These are phyloP conservation scores for Dianthus caryophyllus DNA, from an alignment of 148 eudicot genomes.

Conservation along the genomic window DNA sequence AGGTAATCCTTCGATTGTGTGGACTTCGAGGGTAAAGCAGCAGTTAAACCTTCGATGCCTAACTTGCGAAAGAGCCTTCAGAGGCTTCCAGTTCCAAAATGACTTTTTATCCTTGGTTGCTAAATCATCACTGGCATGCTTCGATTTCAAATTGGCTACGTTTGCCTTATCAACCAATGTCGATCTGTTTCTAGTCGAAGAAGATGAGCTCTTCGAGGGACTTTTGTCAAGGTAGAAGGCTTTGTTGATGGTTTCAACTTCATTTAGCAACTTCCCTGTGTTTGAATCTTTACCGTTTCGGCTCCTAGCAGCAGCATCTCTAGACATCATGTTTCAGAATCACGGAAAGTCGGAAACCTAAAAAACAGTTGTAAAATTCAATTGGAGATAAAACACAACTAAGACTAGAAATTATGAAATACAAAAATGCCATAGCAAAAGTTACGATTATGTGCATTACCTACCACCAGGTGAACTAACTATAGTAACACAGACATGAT, in stretches of 20 bases:
- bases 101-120: slow-evolving; percentile 72
- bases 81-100: slow-evolving; percentile 84
- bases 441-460: background rate
- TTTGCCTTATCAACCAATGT: slow-evolving; percentile 41
- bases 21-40: slow-evolving; percentile 80
- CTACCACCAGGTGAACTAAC: background rate
- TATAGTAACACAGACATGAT: background rate
- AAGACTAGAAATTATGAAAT: background rate
- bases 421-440: background rate
- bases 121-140: slow-evolving; percentile 36
- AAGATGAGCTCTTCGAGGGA: slow-evolving; percentile 37
- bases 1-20: slow-evolving; percentile 66
- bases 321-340: slow-evolving; percentile 33
- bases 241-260: slow-evolving; percentile 63
- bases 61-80: slow-evolving; percentile 65
- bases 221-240: slow-evolving; percentile 54
- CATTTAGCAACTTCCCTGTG: slow-evolving; percentile 50
- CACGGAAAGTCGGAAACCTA: slow-evolving; percentile 18
- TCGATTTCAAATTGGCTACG: slow-evolving; percentile 33
- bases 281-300: slow-evolving; percentile 43
- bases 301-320: slow-evolving; percentile 42
- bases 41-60: slow-evolving; percentile 75
- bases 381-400: slow-evolving; percentile 1
- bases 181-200: slow-evolving; percentile 42
- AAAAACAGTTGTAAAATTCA: slow-evolving; percentile 7